Conservation (phyloP, 1,139 yeast species). For the Geotrichum cucujoidarum region DNA sequence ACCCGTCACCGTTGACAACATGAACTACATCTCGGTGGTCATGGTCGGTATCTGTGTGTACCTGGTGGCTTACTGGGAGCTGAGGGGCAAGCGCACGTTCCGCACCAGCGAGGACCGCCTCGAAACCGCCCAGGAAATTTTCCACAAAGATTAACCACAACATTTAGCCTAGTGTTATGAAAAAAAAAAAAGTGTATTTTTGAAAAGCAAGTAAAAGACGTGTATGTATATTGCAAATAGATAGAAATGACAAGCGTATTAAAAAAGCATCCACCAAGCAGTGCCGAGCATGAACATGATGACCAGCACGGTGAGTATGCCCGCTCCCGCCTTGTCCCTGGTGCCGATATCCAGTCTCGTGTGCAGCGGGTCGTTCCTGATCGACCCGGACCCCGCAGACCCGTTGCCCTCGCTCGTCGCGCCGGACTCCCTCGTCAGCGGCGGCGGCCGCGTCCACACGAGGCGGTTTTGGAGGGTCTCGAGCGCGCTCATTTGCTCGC, state of each 20-base stretch:
- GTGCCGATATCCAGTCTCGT: background rate
- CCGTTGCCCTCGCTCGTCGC: slow-evolving; percentile 42
- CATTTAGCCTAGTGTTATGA: background rate
- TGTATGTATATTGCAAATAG: background rate
- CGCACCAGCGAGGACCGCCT: background rate
- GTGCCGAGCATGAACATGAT: slow-evolving; percentile 60
- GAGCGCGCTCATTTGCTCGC: slow-evolving; percentile 87
- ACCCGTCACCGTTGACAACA: slow-evolving; percentile 55
- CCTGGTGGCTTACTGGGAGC: slow-evolving; percentile 10
- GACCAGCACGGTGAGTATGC: slow-evolving; percentile 68
- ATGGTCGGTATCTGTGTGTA: slow-evolving; percentile 19
- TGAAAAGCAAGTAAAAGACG: background rate
- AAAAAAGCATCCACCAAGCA: slow-evolving; percentile 62
- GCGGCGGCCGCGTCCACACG: slow-evolving; percentile 39
- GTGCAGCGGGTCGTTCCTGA: slow-evolving; percentile 10
- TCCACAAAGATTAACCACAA: background rate
- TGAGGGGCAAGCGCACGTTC: slow-evolving; percentile 11
- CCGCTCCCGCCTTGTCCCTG: slow-evolving; percentile 82
- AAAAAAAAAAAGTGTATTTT: background rate
- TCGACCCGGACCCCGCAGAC: slow-evolving; percentile 25
- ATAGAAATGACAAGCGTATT: background rate
- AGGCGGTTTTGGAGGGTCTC: slow-evolving; percentile 63
- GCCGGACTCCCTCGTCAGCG: slow-evolving; percentile 44
- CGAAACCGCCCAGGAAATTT: background rate
- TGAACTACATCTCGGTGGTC: slow-evolving; percentile 74